phyloP scores from a whole-genome alignment of 768 basidiomycete genomes.

The Boletus vinaceobasis region DNA sequence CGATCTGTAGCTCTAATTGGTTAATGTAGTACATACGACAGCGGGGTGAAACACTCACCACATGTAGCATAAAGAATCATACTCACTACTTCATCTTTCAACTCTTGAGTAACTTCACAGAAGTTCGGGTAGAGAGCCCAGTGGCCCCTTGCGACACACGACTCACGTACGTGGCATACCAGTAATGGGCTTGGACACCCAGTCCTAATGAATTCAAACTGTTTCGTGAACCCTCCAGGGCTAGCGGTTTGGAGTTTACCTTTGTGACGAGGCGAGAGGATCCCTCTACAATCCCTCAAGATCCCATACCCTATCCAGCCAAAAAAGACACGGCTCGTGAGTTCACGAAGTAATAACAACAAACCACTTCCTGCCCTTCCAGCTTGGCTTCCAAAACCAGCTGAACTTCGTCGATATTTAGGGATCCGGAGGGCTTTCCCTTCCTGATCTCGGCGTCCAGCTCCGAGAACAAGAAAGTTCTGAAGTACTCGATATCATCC shows the following conservation, averaged over 20 bases:
- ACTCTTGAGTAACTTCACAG: constrained; percentile 23
- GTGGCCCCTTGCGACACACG: constrained; percentile 29
- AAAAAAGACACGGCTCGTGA: constrained; percentile 48
- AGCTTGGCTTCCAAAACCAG: constrained; percentile 43
- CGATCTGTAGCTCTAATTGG: constrained; percentile 15
- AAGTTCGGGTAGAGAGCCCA: constrained; percentile 32
- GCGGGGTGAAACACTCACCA: constrained; percentile 12
- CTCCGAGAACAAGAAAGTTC: constrained; percentile 12
- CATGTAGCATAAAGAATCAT: constrained; percentile 27
- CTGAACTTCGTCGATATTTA: constrained; percentile 36
- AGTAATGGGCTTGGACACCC: constrained; percentile 37
- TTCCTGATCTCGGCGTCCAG: constrained; percentile 17
- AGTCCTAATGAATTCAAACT: constrained; percentile 21
- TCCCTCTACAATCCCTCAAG: constrained; percentile 22
- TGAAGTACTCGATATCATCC: constrained; percentile 36
- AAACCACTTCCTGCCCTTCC: constrained; percentile 15
- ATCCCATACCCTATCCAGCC: constrained; percentile 42
- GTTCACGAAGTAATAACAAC: constrained; percentile 53
- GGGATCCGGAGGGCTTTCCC: constrained; percentile 10
- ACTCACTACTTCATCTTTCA: constrained; percentile 26
- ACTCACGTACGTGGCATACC: constrained; percentile 25
- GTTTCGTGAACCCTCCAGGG: not conserved
- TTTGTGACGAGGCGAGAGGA: constrained; percentile 21
- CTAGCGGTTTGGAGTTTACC: constrained; percentile 4
- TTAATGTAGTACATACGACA: not conserved